Percentiles rank a stretch among this genome's conserved stretches.
These are phyloP conservation scores for Hemisphaericaspora xylanilytica DNA, from an alignment of 1,139 yeast species.

Conservation along the genomic window DNA sequence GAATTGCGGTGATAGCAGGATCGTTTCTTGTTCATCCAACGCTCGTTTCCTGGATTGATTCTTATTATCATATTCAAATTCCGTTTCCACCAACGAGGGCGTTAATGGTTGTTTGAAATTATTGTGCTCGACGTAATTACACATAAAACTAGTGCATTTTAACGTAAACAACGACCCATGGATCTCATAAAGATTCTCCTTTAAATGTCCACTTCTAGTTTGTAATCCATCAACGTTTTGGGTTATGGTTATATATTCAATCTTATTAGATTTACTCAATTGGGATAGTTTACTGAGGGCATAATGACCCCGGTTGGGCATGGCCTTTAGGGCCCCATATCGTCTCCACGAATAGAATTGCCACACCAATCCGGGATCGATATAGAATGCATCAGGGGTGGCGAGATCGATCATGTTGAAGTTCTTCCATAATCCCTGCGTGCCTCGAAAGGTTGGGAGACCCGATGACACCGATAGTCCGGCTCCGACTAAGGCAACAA, in stretches of 20 bases:
- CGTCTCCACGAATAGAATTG: slow-evolving; percentile 78
- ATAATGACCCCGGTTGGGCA: slow-evolving; percentile 71
- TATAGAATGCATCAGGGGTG: slow-evolving; percentile 84
- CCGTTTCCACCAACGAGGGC: slow-evolving; percentile 47
- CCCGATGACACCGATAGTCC: slow-evolving; percentile 82
- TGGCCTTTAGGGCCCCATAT: slow-evolving; percentile 58
- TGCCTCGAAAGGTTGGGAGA: slow-evolving; percentile 67
- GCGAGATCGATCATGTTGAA: slow-evolving; percentile 81
- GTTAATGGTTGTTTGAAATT: slow-evolving; percentile 65
- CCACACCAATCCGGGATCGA: slow-evolving; percentile 87
- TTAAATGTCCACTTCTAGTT: slow-evolving; percentile 60
- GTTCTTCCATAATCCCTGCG: slow-evolving; percentile 75
- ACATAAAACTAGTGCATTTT: slow-evolving; percentile 71
- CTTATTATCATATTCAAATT: slow-evolving; percentile 27
- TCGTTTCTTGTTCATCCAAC: slow-evolving; percentile 9
- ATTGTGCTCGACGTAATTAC: slow-evolving; percentile 56
- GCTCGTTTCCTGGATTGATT: slow-evolving; percentile 16
- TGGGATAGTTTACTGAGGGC: slow-evolving; percentile 57
- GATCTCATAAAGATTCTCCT: slow-evolving; percentile 53
- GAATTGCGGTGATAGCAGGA: slow-evolving; percentile 45
- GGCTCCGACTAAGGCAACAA: slow-evolving; percentile 80
- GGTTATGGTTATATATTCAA: slow-evolving; percentile 57
- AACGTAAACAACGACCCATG: slow-evolving; percentile 78
- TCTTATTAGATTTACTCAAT: slow-evolving; percentile 3
- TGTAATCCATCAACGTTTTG: slow-evolving; percentile 83